These are phyloP conservation scores for Lactifluus rugatus DNA, from an alignment of 768 basidiomycete species.

Conservation along the genomic window DNA sequence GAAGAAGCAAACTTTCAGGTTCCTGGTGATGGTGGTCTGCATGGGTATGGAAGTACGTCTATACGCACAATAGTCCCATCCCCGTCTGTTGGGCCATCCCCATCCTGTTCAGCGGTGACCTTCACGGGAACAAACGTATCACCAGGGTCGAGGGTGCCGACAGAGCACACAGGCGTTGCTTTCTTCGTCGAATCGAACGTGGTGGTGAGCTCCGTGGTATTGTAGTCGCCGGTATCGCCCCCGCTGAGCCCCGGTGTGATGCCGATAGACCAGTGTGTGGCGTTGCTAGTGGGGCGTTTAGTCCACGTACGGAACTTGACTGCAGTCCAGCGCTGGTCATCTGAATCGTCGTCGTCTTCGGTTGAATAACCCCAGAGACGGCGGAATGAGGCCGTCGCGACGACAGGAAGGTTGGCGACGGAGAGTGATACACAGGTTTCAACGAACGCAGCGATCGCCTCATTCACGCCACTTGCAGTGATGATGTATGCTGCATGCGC, in stretches of 20 bases:
- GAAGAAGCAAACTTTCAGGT: no score
- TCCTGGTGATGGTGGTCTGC: no score
- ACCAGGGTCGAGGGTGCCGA: neutral
- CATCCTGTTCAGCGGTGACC: neutral
- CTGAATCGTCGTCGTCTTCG: constrained; percentile 8
- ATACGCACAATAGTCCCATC: no score
- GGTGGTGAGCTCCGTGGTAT: neutral
- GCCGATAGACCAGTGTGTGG: neutral
- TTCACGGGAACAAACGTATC: neutral
- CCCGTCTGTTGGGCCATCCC: no score
- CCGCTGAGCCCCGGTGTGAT: neutral
- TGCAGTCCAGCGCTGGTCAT: constrained; percentile 17
- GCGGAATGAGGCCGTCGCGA: constrained; percentile 15
- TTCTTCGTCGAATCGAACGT: neutral
- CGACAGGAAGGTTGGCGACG: constrained; percentile 14
- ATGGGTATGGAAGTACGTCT: no score
- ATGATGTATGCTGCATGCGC: constrained; percentile 25
- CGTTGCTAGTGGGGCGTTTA: neutral
- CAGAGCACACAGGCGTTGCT: neutral
- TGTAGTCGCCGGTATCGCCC: accelerated
- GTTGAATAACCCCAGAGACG: neutral
- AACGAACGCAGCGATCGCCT: constrained; percentile 26
- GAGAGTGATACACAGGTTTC: constrained; percentile 22
- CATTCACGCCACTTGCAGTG: constrained; percentile 21
- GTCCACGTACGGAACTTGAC: constrained; percentile 18